Evolutionary conservation across 495 filamentous ascomycete species (phyloP), one percentile per base, ranked within the genome.

Genomic region (Penicillium maclennaniae): DNA sequence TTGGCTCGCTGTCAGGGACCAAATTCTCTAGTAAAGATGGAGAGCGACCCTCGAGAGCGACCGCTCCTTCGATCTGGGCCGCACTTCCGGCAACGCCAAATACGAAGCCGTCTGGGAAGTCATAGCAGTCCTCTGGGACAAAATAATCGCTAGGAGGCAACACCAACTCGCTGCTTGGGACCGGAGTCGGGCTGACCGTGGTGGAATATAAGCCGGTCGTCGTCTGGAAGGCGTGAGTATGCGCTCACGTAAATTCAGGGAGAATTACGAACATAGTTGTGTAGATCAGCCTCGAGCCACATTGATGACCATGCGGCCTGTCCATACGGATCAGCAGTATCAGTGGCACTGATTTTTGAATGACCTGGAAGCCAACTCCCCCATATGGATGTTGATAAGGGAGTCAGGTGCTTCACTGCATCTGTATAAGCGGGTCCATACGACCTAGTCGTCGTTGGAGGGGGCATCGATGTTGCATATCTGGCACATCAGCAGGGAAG

Each of bases 11-110:
- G 12, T 50, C 56, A 5, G 61, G 38, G 2, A 53, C 53, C 4
- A 74, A 23, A n/a, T 70, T 69, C 34, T 77, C 76, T 21, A 69
- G 44, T 4, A 72, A 31, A 3, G 58, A 68, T 7, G 73, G 72
- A 4, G 65, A 65, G 12, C 71, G 72, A 31, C 77, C 77, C 34
- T 76, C 75, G 17, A 77, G 59, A 0, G 56, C 67, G 16, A 72
- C 55, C 1, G 71, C 74, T 7, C 77, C 77, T 63, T 80, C 77
- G 40, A 79, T 77, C 46, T 80, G 74, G 41, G 70, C 71, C 36
- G 77, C 72, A 26, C 73, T 75, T 4, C 72, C 73, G 14, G 79
- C 79, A 43, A 78, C 71, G 3, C 79, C 79, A 64, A 78, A 80
- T 14, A 76, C 53, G 44, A 81, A 81, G 45, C 77, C 73, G 15